Evolutionary conservation across 345 rosid species (phyloP).

Genomic region (Kandelia obovata): DNA sequence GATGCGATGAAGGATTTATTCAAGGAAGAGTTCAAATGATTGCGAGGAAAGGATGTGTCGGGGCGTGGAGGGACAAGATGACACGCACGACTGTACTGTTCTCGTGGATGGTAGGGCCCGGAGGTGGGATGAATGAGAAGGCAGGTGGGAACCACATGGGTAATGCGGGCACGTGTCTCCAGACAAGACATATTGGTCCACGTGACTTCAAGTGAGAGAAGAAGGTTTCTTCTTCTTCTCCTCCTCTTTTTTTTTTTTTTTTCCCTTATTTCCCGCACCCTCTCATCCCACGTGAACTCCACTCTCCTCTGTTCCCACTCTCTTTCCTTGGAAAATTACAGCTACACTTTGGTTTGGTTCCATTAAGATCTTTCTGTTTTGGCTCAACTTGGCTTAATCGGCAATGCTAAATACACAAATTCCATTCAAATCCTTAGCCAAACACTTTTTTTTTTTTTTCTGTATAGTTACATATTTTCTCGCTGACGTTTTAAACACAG

Average conservation of each 20-base stretch:
- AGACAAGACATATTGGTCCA: slow-evolving; percentile 58
- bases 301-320: slow-evolving; percentile 38
- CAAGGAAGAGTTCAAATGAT: slow-evolving; percentile 40
- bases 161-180: slow-evolving; percentile 44
- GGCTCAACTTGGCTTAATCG: background rate
- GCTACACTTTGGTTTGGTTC: too few relatives aligned
- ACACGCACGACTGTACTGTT: slow-evolving; percentile 36
- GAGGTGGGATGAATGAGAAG: too few relatives aligned
- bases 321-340: too few relatives aligned
- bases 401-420: background rate
- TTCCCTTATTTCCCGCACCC: too few relatives aligned
- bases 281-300: slow-evolving; percentile 49
- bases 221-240: slow-evolving; percentile 10
- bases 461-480: too few relatives aligned
- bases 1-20: too few relatives aligned
- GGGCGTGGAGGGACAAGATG: slow-evolving; percentile 39
- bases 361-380: background rate
- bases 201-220: slow-evolving; percentile 33
- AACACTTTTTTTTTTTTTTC: background rate
- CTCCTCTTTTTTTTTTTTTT: background rate
- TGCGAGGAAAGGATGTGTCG: slow-evolving; percentile 40
- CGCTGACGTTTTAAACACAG: too few relatives aligned
- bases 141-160: too few relatives aligned
- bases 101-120: slow-evolving; percentile 5
- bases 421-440: background rate